Conservation (phyloP, 768 basidiomycete species). For the Hygrophoropsis aurantiaca region DNA sequence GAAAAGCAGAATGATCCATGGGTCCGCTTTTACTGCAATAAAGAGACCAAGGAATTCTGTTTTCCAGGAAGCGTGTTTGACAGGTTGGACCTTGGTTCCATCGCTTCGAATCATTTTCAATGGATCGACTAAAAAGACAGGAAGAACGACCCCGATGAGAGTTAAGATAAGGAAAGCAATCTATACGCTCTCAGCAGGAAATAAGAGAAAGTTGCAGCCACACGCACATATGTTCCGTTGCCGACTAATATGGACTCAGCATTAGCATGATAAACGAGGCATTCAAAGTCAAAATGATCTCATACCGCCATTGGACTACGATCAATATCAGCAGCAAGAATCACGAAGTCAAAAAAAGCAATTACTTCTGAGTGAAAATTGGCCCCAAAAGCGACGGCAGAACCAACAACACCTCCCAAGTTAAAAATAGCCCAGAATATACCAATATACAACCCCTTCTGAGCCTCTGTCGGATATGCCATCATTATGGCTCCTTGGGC, state of each 20-base stretch:
- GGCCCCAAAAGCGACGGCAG: slow-evolving; percentile 67
- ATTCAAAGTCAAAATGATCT: slow-evolving; percentile 5
- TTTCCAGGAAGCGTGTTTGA: slow-evolving; percentile 73
- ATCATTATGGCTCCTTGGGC: slow-evolving; percentile 78
- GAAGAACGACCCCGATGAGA: slow-evolving; percentile 58
- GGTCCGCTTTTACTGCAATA: slow-evolving; percentile 61
- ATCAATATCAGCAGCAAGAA: slow-evolving; percentile 14
- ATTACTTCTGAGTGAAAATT: slow-evolving; percentile 61
- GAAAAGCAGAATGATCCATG: slow-evolving; percentile 66
- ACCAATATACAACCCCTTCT: slow-evolving; percentile 71
- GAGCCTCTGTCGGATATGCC: slow-evolving; percentile 70
- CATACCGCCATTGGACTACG: slow-evolving; percentile 34
- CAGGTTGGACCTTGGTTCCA: slow-evolving; percentile 60
- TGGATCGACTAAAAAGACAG: slow-evolving; percentile 66
- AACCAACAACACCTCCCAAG: slow-evolving; percentile 69
- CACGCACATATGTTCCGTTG: slow-evolving; percentile 73
- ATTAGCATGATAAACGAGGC: too few relatives aligned
- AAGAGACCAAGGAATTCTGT: slow-evolving; percentile 66
- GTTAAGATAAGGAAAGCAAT: slow-evolving; percentile 71
- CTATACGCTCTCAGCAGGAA: slow-evolving; percentile 53
- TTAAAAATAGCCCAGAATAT: slow-evolving; percentile 83
- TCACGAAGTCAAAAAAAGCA: background rate
- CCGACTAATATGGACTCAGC: slow-evolving; percentile 40
- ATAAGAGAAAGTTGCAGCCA: background rate
- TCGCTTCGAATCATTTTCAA: slow-evolving; percentile 68